phyloP scores from a whole-genome alignment of 1,284 basidiomycete species.

The Tremellales sp. region DNA sequence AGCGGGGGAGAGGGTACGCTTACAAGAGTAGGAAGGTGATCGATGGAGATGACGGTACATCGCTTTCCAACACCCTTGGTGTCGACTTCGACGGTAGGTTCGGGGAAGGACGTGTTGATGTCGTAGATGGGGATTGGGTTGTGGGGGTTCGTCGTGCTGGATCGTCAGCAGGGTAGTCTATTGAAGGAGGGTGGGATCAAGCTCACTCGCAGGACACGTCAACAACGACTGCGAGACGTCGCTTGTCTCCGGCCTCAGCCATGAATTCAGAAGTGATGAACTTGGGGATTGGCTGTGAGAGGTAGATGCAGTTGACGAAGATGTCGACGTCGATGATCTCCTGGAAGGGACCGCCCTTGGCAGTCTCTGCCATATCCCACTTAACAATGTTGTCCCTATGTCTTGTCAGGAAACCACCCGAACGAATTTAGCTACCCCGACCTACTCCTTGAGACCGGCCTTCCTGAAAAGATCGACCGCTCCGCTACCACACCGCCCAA shows the following conservation, averaged over 20 bases:
- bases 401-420: constrained; percentile 3
- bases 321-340: constrained; percentile 95
- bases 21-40: constrained; percentile 87
- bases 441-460: constrained; percentile 82
- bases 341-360: constrained; percentile 92
- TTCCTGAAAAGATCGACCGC: constrained; percentile 93
- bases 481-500: constrained; percentile 93
- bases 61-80: constrained; percentile 57
- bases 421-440: constrained; percentile 13
- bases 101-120: constrained; percentile 92
- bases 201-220: constrained; percentile 90
- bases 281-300: constrained; percentile 79
- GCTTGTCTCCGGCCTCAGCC: constrained; percentile 61
- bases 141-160: constrained; percentile 87
- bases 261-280: constrained; percentile 80
- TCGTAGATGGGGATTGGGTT: constrained; percentile 96
- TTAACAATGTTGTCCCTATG: constrained; percentile 85
- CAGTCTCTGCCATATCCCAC: constrained; percentile 97
- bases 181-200: background rate
- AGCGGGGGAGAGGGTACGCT: constrained; percentile 3
- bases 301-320: constrained; percentile 99
- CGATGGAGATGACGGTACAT: constrained; percentile 87
- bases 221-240: constrained; percentile 79
- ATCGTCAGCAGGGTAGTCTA: background rate
- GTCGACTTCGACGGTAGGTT: constrained; percentile 85